Percentiles rank a stretch among this genome's conserved stretches.
Evolutionary conservation across 1,284 basidiomycete species (phyloP).

Genomic region (Naganishia cerealis): DNA sequence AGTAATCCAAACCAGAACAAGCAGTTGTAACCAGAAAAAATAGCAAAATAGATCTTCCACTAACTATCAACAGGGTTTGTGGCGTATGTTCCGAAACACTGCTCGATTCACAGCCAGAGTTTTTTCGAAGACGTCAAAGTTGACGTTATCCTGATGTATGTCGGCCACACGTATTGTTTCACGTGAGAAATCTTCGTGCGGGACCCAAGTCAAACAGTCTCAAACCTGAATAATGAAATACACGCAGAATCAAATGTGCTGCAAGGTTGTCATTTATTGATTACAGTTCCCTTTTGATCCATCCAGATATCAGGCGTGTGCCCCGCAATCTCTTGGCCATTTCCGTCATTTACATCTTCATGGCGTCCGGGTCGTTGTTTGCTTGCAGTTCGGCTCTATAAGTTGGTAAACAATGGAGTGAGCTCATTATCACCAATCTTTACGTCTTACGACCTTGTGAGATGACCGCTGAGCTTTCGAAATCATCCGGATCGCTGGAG

Average conservation of each 20-base stretch:
- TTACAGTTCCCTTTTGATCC: constrained; percentile 1
- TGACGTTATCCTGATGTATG: too few relatives aligned
- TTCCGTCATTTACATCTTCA: constrained; percentile 28
- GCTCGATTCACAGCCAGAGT: too few relatives aligned
- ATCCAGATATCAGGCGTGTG: background rate
- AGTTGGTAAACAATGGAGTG: background rate
- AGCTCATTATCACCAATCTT: background rate
- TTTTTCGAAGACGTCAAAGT: too few relatives aligned
- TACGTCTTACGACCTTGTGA: background rate
- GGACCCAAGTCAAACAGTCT: too few relatives aligned
- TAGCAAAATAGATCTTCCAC: too few relatives aligned
- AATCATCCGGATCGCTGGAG: background rate
- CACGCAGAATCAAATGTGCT: constrained; percentile 3
- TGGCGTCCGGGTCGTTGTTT: constrained; percentile 31
- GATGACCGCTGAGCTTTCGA: background rate
- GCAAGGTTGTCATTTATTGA: constrained; percentile 3
- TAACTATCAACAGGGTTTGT: too few relatives aligned
- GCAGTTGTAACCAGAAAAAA: too few relatives aligned
- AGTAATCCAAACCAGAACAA: too few relatives aligned
- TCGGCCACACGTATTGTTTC: too few relatives aligned
- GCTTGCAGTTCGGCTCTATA: constrained; percentile 30
- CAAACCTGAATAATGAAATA: background rate
- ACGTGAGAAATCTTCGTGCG: too few relatives aligned
- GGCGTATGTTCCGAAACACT: too few relatives aligned
- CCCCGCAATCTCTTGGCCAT: background rate